Evolutionary conservation across 2,329 filamentous ascomycete genomes (phyloP), one percentile per base, ranked within the genome.

Genomic region (Pestalotiopsis sp.): DNA sequence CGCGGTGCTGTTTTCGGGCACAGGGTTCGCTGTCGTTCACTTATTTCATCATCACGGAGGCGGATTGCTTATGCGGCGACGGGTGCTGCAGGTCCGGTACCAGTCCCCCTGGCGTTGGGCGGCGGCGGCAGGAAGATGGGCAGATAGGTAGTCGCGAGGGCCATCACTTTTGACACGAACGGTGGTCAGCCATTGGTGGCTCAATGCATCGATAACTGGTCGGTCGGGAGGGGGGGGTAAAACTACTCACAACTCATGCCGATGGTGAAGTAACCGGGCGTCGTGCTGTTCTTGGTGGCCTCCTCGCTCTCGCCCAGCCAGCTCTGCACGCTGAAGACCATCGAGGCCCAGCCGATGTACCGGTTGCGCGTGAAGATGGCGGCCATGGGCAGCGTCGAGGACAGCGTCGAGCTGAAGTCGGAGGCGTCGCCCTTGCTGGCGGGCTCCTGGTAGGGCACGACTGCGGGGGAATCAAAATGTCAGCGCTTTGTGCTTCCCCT

Each of bases 351-450:
- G 77, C 89, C 89, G 68, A 91, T 82, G 76, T 88, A 96, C 87
- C 93, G 92, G 83, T 97, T 97, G 74, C 94, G 88, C 75, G 92
- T 96, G 79, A 97, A 96, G 87, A 97, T 97, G 72, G 95, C 95
- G 69, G 93, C 94, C 95, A 98, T 98, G 69, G 95, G 95, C 77
- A 98, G 85, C 45, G 95, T 97, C 77, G 91, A 95, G 36, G 87
- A 84, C 67, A 91, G 77, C 36, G 86, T 93, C 81, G 92, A 91
- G 66, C 89, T 85, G 80, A 97, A 88, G 77, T 97, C 94, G 72
- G 87, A 83, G 71, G 84, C 76, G 23, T 88, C 87, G 76, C 86
- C 73, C 75, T 89, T 87, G 76, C 91, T 90, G 75, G 88, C 84
- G 58, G 94, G 93, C 75, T 92, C 92, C 81, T 93, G 90, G 81